Percentiles rank a stretch among this genome's conserved stretches.
Evolutionary conservation across 1,139 yeast species (phyloP).

Genomic region (Suhomyces coccinellae): DNA sequence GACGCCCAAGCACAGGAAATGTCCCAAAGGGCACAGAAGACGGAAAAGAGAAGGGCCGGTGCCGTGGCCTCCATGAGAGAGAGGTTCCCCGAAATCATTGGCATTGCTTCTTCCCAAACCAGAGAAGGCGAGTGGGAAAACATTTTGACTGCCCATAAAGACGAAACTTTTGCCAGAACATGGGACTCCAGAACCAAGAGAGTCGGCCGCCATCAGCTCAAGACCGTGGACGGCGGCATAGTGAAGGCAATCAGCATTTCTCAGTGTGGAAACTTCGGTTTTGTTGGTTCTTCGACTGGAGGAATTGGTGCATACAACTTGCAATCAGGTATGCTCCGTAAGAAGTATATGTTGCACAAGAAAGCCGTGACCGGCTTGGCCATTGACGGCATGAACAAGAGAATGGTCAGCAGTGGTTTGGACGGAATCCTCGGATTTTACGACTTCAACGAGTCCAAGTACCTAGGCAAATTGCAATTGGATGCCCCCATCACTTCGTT

Average conservation of each 20-base stretch:
- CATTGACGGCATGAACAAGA: slow-evolving; percentile 84
- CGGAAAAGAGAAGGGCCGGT: slow-evolving; percentile 64
- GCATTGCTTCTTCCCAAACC: slow-evolving; percentile 72
- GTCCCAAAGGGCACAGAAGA: slow-evolving; percentile 69
- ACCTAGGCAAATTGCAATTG: slow-evolving; percentile 65
- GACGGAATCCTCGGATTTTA: slow-evolving; percentile 91
- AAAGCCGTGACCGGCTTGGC: slow-evolving; percentile 87
- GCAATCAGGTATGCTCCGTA: slow-evolving; percentile 83
- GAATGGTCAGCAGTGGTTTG: slow-evolving; percentile 82
- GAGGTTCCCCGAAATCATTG: slow-evolving; percentile 75
- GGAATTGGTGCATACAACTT: slow-evolving; percentile 86
- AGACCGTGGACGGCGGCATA: slow-evolving; percentile 76
- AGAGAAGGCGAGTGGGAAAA: slow-evolving; percentile 96
- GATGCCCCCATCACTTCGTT: slow-evolving; percentile 78
- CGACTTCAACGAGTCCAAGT: slow-evolving; percentile 73
- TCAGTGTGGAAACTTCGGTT: slow-evolving; percentile 92
- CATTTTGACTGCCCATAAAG: slow-evolving; percentile 87
- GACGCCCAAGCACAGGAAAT: slow-evolving; percentile 96
- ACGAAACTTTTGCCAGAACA: slow-evolving; percentile 80
- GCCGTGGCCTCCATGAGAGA: slow-evolving; percentile 50
- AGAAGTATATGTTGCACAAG: slow-evolving; percentile 65
- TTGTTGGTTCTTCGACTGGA: slow-evolving; percentile 90
- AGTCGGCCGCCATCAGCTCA: slow-evolving; percentile 70
- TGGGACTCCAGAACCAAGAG: slow-evolving; percentile 87
- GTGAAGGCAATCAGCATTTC: slow-evolving; percentile 82